These are phyloP conservation scores for Nicotiana rustica DNA, from an alignment of 305 asterid genomes.

Conservation along the genomic window DNA sequence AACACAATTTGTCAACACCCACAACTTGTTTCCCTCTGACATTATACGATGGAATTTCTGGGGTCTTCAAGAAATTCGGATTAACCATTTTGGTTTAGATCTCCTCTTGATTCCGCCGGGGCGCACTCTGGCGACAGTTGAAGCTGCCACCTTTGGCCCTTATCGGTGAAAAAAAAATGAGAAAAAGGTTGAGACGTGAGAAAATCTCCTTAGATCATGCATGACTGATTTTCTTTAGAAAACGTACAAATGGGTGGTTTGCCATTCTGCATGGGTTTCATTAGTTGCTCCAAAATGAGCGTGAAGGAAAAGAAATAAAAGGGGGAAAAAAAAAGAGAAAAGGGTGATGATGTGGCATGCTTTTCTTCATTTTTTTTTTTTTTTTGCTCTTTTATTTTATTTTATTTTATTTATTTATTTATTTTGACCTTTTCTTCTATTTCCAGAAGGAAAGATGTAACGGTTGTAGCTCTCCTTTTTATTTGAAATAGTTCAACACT, in stretches of 20 bases:
- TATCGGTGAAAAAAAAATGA: neutral
- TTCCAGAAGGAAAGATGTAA: too few species aligned
- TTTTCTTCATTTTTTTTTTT: too few species aligned
- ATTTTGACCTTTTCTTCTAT: too few species aligned
- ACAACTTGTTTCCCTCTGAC: neutral
- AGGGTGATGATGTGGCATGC: neutral
- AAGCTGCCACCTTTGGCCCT: neutral
- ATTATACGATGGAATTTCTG: slow-evolving; percentile 27
- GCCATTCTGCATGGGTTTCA: neutral
- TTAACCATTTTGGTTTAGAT: neutral
- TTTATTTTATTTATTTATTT: too few species aligned
- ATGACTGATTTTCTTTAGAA: neutral
- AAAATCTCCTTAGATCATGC: neutral
- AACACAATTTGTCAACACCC: slow-evolving; percentile 34
- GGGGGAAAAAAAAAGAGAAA: too few species aligned
- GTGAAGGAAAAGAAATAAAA: neutral
- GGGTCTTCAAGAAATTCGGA: neutral
- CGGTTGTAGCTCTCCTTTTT: too few species aligned
- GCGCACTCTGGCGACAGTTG: slow-evolving; percentile 1
- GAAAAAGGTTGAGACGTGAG: neutral
- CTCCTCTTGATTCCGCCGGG: neutral
- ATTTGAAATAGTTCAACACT: too few species aligned
- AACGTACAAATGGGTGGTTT: slow-evolving; percentile 12
- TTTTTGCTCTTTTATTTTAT: too few species aligned
- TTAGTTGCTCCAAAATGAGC: neutral